Evolutionary conservation across 108 stramenopile genomes (phyloP), one percentile per base, ranked within the genome.

Genomic region (Skeletonema costatum): DNA sequence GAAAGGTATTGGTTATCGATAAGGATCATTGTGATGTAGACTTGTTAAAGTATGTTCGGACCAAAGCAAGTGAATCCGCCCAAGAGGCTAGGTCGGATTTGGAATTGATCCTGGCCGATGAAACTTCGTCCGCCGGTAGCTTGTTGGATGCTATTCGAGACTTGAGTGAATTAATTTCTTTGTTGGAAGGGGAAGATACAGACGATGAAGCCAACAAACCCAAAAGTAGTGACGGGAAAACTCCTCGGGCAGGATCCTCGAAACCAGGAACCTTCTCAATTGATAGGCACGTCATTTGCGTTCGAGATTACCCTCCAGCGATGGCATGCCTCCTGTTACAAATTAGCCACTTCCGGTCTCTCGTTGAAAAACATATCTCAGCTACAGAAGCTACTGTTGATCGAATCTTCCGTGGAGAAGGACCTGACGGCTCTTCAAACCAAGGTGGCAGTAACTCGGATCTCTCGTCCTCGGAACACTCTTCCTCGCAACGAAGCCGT

Each of bases 111-210:
- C 66, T 96, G 64, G 93, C 96, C 13, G 89, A 93, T 61, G 90
- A 91, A 10, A 85, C 87, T 16, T 83, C 85, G n/a, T 70, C 88
- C 4, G 81, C 91, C 3, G 73, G 68, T 44, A 88, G 79, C 53
- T 61, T 96, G 14, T 67, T 94, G 65, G 92, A 93, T 77, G 89
- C 88, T 17, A 93, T 94, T 64, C 85, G 96, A 13, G 93, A 96
- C 79, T 53, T 94, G 64, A 77, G 87, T 33, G 96, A 96, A 58
- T 70, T 96, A 59, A 60, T 92, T 53, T 93, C 92, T 44, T 83
- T 96, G 10, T 85, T 71, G 32, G 70, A 78, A 53, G 73, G 84
- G 17, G 92, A 88, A 66, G 83, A 78, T 62, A 71, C 75, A 11
- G 76, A 53, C 13, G 16, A 32, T 21, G 33, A 33, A 14, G 53